Evolutionary conservation across 2,329 filamentous ascomycete genomes (phyloP), one percentile per base, ranked within the genome.

Genomic region (Alternaria sp.): DNA sequence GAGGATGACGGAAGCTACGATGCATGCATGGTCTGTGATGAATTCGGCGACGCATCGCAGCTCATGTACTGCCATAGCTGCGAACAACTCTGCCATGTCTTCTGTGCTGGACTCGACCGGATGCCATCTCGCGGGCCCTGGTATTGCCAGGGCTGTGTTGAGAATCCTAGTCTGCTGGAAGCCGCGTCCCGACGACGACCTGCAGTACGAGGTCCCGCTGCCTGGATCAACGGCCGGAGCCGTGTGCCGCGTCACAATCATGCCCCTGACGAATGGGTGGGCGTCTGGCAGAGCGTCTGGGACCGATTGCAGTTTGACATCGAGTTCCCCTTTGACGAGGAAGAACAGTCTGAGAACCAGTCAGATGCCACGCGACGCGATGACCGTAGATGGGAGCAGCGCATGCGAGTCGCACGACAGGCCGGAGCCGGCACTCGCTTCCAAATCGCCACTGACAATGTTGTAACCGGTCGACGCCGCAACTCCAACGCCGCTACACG

Each of bases 11-110:
- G 75, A 28, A 77, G 73, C 58, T 76, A 76, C 60, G 88, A 88
- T 60, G 92, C 92, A 18, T 99, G 96, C 80, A 91, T 93, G 55
- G 87, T 97, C 55, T 99, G 96, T 83, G 90, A 91, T 67, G 87
- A 89, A 55, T 86, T 89, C 70, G 93, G 96, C 69, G 89, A 95
- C 71, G 92, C 96, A 79, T 92, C 96, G 68, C 86, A 94, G 18
- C 87, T 97, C 56, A 89, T 98, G 69, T 88, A 97, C 64, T 99
- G 96, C 82, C 94, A 97, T 79, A 90, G 89, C 75, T 99, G 96
- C 83, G 91, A 97, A 83, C 90, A 90, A 33, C 88, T 92, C 46
- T 97, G 95, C 74, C 96, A 99, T 80, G 94, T 94, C 51, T 92
- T 96, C 79, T 99, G 96, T 80, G 88, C 97, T 65, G 94, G 92